Evolutionary conservation across 2,329 filamentous ascomycete genomes (phyloP).

Genomic region (Ceratocystis diversiconidia): DNA sequence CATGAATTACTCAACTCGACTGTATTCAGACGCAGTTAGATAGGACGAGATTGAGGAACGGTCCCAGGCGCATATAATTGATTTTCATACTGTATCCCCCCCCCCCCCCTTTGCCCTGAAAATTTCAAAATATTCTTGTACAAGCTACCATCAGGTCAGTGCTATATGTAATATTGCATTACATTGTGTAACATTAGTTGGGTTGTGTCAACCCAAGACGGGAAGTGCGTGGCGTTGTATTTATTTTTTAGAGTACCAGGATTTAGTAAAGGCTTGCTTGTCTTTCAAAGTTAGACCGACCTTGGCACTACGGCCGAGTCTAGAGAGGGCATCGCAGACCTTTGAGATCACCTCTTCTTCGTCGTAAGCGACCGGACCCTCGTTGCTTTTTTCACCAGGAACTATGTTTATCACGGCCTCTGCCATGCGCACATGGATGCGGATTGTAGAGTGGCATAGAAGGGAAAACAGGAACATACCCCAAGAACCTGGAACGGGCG

Average conservation of each 20-base stretch:
- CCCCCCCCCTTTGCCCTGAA: too few relatives aligned
- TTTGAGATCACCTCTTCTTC: constrained; percentile 62
- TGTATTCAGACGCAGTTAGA: background rate
- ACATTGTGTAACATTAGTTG: background rate
- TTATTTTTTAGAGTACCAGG: constrained; percentile 36
- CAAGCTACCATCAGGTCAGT: too few relatives aligned
- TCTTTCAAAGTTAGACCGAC: constrained; percentile 73
- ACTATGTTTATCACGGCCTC: constrained; percentile 49
- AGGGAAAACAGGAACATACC: constrained; percentile 70
- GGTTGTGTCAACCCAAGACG: background rate
- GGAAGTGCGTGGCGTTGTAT: constrained; percentile 1
- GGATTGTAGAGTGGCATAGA: constrained; percentile 71
- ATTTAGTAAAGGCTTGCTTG: constrained; percentile 67
- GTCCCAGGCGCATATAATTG: constrained; percentile 15
- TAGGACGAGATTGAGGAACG: constrained; percentile 10
- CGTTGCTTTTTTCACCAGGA: constrained; percentile 25
- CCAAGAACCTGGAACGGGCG: constrained; percentile 66
- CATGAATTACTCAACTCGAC: background rate
- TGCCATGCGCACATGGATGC: constrained; percentile 80
- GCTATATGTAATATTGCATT: background rate
- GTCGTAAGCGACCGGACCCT: constrained; percentile 30
- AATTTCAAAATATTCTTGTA: too few relatives aligned
- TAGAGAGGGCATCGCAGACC: constrained; percentile 73
- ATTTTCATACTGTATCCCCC: constrained; percentile 8
- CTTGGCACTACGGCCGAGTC: constrained; percentile 74